Evolutionary conservation across 2,329 filamentous ascomycete species (phyloP).

Genomic region (Arthrobotrys sphaeroides): DNA sequence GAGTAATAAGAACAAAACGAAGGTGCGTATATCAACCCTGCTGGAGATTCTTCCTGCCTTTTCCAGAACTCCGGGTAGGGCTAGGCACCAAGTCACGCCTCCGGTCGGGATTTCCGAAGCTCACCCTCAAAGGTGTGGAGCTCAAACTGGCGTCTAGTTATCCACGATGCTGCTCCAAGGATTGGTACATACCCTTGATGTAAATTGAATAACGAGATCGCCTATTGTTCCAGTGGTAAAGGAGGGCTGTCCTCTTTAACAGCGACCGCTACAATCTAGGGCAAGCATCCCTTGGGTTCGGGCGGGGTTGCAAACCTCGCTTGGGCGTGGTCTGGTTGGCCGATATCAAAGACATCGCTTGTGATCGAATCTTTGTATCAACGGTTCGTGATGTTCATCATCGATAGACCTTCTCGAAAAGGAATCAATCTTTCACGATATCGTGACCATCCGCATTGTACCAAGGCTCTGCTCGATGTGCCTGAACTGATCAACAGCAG

Average conservation of each 20-base stretch:
- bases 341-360: neutral
- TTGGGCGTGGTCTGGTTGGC: neutral
- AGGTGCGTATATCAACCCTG: neutral
- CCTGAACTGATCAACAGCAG: too few relatives aligned
- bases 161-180: too few relatives aligned
- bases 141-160: too few relatives aligned
- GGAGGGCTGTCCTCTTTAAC: neutral
- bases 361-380: neutral
- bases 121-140: too few relatives aligned
- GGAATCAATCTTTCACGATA: neutral
- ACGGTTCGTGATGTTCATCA: neutral
- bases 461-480: neutral
- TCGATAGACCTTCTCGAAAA: neutral
- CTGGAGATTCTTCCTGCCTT: constrained; percentile 8
- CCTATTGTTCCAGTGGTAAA: neutral
- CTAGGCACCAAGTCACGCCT: constrained; percentile 20
- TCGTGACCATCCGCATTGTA: neutral
- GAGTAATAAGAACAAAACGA: neutral
- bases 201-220: neutral
- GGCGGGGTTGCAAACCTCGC: neutral
- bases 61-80: constrained; percentile 3
- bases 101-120: neutral
- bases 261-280: neutral
- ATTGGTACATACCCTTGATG: neutral
- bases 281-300: neutral